phyloP scores from a whole-genome alignment of 2,329 filamentous ascomycete genomes.

The Domatiomyces catenatus region DNA sequence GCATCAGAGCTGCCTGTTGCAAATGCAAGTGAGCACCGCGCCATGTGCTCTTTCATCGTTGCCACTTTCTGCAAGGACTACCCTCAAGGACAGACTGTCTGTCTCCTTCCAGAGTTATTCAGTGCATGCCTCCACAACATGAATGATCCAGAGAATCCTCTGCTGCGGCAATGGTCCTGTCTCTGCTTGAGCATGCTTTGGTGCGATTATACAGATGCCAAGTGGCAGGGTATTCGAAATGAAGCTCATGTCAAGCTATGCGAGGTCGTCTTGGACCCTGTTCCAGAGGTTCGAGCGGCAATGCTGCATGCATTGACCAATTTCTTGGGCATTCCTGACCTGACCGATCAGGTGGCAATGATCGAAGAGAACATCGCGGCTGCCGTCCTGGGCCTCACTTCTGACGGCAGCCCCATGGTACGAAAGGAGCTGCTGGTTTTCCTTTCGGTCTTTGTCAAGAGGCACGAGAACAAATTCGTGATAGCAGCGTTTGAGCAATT shows the following conservation, averaged over 20 bases:
- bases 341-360: constrained; percentile 78
- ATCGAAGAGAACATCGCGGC: constrained; percentile 85
- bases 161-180: constrained; percentile 89
- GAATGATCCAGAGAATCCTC: constrained; percentile 68
- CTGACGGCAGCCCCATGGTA: constrained; percentile 87
- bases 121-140: constrained; percentile 66
- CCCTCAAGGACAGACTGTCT: constrained; percentile 79
- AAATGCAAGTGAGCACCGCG: constrained; percentile 85
- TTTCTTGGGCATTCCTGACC: constrained; percentile 81
- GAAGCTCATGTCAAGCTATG: constrained; percentile 70
- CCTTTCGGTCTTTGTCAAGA: constrained; percentile 75
- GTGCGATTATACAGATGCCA: constrained; percentile 79
- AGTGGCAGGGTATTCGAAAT: constrained; percentile 87
- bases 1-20: constrained; percentile 67
- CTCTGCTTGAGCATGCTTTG: constrained; percentile 91
- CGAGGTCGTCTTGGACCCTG: constrained; percentile 65
- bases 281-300: constrained; percentile 81
- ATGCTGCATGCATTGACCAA: constrained; percentile 89
- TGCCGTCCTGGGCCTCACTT: constrained; percentile 77
- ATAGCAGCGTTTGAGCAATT: constrained; percentile 87
- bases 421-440: constrained; percentile 87
- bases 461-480: constrained; percentile 83
- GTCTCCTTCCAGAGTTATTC: constrained; percentile 66
- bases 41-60: constrained; percentile 97
- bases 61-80: constrained; percentile 95